phyloP scores from a whole-genome alignment of 345 rosid genomes.

The Hirschfeldia incana region DNA sequence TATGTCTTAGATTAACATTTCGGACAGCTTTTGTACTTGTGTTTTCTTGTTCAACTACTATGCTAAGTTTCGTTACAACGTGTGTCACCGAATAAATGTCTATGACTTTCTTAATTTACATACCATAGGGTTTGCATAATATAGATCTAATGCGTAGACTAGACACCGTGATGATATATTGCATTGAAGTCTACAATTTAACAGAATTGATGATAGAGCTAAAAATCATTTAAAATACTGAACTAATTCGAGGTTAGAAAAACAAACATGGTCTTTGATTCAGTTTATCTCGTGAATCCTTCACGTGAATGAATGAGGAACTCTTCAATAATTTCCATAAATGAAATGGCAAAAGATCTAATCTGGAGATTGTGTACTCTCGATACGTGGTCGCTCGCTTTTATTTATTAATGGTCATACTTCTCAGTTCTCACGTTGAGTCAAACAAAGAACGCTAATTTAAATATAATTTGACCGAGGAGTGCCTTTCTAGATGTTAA shows the following conservation, averaged over 20 bases:
- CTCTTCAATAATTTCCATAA: background rate
- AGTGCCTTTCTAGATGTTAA: background rate
- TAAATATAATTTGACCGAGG: background rate
- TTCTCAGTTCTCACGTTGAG: constrained; percentile 8
- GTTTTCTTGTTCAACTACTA: background rate
- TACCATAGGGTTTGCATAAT: background rate
- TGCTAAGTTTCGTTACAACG: too few species aligned
- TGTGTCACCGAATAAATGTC: background rate
- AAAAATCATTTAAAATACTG: background rate
- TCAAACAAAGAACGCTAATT: constrained; percentile 18
- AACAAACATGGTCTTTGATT: background rate
- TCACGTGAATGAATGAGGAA: background rate
- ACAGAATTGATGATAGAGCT: background rate
- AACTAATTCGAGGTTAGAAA: background rate
- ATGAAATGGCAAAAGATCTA: background rate
- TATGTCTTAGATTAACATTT: background rate
- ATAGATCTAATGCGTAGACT: background rate
- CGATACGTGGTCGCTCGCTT: constrained; percentile 5
- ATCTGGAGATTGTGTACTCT: background rate
- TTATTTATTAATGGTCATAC: background rate
- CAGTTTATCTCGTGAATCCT: background rate
- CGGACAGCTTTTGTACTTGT: background rate
- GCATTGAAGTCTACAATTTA: background rate
- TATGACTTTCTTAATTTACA: background rate
- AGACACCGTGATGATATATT: background rate